Conservation (phyloP, 1,284 basidiomycete genomes). For the Rhodotorula sp. region DNA sequence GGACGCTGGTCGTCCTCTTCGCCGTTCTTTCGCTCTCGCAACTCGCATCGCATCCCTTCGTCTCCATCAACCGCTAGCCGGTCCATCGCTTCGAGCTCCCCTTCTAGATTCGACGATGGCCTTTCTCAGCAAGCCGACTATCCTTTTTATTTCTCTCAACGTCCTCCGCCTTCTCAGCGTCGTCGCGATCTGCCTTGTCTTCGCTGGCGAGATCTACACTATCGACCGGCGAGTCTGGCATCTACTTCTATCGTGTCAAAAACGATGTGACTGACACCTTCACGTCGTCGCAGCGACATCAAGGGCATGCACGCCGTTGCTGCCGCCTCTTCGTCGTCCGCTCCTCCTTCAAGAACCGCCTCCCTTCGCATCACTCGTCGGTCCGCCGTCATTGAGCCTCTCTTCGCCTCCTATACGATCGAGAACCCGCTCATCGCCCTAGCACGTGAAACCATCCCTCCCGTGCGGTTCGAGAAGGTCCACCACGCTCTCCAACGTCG, state of each 20-base stretch:
- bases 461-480: background rate
- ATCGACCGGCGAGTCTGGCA: slow-evolving; percentile 59
- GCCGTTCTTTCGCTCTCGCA: too few species aligned
- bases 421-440: too few species aligned
- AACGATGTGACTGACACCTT: background rate
- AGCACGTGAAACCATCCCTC: background rate
- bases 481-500: background rate
- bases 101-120: background rate
- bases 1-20: too few species aligned
- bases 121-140: slow-evolving; percentile 30
- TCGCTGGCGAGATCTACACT: slow-evolving; percentile 72
- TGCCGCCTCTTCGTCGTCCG: background rate
- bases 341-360: slow-evolving; percentile 3
- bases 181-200: slow-evolving; percentile 65
- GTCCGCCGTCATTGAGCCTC: background rate
- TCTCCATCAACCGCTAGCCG: too few species aligned
- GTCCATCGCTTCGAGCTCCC: too few species aligned
- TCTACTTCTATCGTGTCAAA: background rate
- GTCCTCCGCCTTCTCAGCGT: slow-evolving; percentile 70
- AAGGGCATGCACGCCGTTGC: slow-evolving; percentile 1
- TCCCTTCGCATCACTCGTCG: slow-evolving; percentile 4
- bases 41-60: too few species aligned
- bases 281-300: slow-evolving; percentile 4
- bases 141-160: slow-evolving; percentile 73
- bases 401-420: too few species aligned